These are phyloP conservation scores for Samsoniella hepiali DNA, from an alignment of 2,329 filamentous ascomycete genomes.

Conservation along the genomic window DNA sequence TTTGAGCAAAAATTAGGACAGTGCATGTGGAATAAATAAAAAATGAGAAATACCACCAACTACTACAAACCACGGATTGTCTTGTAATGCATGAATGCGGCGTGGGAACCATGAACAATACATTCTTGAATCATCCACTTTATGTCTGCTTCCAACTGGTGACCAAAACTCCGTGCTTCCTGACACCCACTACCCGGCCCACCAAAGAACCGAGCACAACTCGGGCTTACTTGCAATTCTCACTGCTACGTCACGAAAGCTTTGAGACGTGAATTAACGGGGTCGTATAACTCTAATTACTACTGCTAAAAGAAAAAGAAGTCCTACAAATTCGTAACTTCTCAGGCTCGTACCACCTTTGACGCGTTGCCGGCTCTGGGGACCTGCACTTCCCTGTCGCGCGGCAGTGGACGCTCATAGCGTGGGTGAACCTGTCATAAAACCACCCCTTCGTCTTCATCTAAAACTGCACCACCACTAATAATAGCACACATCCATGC, in stretches of 20 bases:
- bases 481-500: not conserved
- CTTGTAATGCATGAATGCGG: slow-evolving; percentile 24
- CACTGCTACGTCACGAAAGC: not conserved
- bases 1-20: slow-evolving; percentile 3
- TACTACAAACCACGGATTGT: not conserved
- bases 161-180: not conserved
- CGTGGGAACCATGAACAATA: slow-evolving; percentile 32
- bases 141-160: not conserved
- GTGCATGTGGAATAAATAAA: slow-evolving; percentile 8
- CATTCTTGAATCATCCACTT: slow-evolving; percentile 26
- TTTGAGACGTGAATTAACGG: not conserved
- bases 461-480: not conserved
- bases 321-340: slow-evolving; percentile 21
- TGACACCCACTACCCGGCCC: not conserved
- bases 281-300: slow-evolving; percentile 10
- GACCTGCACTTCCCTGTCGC: slow-evolving; percentile 54
- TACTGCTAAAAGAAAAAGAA: slow-evolving; percentile 31
- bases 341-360: not conserved
- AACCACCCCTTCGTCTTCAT: not conserved
- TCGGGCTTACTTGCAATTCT: not conserved
- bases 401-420: not conserved
- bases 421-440: not conserved
- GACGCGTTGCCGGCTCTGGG: not conserved
- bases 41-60: slow-evolving; percentile 12
- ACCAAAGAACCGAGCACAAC: too few relatives aligned